phyloP scores from a whole-genome alignment of 371 early-diverging fungal species.

The Haplosporangium sp. region DNA sequence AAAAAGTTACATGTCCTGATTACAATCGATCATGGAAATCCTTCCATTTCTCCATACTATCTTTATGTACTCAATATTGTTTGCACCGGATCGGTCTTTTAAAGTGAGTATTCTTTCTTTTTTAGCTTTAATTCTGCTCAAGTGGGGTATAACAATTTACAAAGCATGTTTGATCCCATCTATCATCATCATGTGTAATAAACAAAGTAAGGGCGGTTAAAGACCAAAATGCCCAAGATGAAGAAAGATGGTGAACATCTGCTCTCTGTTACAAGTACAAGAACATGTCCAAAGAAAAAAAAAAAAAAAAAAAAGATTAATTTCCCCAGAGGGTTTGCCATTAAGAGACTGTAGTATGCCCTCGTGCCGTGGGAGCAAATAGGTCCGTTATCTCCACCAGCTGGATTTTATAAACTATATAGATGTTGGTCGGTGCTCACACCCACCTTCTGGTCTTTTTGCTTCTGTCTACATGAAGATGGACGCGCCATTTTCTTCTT shows the following conservation, averaged over 20 bases:
- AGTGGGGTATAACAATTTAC: no score
- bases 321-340: not conserved
- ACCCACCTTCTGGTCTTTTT: not conserved
- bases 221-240: no score
- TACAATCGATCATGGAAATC: not conserved
- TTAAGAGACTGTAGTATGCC: not conserved
- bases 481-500: not conserved
- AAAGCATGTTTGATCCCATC: no score
- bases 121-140: no score
- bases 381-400: not conserved
- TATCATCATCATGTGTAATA: no score
- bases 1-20: not conserved
- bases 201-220: no score
- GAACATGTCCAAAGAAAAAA: not conserved
- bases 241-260: no score
- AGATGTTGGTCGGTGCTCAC: constrained; percentile 1
- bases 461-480: not conserved
- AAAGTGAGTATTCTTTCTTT: no score
- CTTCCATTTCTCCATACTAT: no score
- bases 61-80: no score
- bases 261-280: not conserved
- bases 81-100: no score
- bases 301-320: not conserved
- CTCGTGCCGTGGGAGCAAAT: not conserved
- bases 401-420: not conserved